Percentiles rank a stretch among this genome's conserved stretches.
Evolutionary conservation across 345 rosid species (phyloP).

Genomic region (Isatis tinctoria): DNA sequence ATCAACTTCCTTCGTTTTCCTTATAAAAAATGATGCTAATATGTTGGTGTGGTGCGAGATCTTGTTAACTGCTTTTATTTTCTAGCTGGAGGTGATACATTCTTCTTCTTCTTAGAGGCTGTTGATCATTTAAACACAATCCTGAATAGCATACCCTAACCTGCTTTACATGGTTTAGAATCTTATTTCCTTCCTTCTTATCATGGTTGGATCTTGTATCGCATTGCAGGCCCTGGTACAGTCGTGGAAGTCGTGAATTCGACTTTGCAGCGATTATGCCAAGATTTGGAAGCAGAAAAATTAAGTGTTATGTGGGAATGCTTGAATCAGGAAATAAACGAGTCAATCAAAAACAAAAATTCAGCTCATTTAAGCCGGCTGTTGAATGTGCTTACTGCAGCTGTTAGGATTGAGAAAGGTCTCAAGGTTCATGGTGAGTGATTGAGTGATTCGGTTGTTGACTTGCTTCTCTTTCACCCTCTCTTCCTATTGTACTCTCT

Average conservation of each 20-base stretch:
- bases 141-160: background rate
- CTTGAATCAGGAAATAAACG: slow-evolving; percentile 47
- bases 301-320: slow-evolving; percentile 49
- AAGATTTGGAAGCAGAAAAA: slow-evolving; percentile 50
- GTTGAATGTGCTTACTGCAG: slow-evolving; percentile 50
- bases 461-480: slow-evolving; percentile 10
- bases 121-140: background rate
- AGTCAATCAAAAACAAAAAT: slow-evolving; percentile 29
- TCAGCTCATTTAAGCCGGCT: slow-evolving; percentile 45
- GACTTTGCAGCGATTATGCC: slow-evolving; percentile 55
- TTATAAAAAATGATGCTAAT: background rate
- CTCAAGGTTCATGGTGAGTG: slow-evolving; percentile 53
- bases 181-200: slow-evolving; percentile 2
- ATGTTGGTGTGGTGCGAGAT: slow-evolving; percentile 12
- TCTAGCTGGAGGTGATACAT: slow-evolving; percentile 7
- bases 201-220: slow-evolving; percentile 9
- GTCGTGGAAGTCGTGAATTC: slow-evolving; percentile 57
- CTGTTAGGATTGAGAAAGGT: slow-evolving; percentile 44
- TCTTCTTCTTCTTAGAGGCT: background rate
- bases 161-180: background rate
- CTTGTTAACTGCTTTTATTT: slow-evolving; percentile 1
- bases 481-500: background rate
- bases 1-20: background rate
- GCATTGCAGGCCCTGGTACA: slow-evolving; percentile 47
- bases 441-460: slow-evolving; percentile 26